A percentile compares a stretch with the other conserved stretches of the same genome.
Evolutionary conservation across 176 grass and related monocot genomes (phyloP).

Genomic region (Carex pumila): DNA sequence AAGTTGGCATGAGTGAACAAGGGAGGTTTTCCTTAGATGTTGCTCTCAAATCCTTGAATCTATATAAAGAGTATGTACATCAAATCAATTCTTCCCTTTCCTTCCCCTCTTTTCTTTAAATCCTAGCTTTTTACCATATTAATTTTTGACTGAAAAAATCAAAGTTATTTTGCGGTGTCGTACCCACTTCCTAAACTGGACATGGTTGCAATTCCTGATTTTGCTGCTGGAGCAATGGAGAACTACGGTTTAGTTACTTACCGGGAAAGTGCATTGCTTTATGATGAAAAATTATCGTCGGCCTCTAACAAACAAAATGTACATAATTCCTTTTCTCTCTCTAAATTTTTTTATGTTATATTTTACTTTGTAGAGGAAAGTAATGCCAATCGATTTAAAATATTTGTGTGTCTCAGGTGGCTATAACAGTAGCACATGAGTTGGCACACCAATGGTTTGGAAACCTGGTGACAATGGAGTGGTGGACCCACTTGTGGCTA

Average conservation of each 20-base stretch:
- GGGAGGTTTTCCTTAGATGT: conserved; percentile 87
- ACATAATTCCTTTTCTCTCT: not conserved
- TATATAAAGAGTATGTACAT: conserved; percentile 63
- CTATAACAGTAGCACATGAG: conserved; percentile 89
- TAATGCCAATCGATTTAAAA: not conserved
- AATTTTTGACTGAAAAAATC: not conserved
- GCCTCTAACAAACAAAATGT: conserved; percentile 43
- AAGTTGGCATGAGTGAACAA: conserved; percentile 58
- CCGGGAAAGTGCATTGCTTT: conserved; percentile 64
- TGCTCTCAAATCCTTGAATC: conserved; percentile 57
- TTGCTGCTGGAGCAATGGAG: conserved; percentile 86
- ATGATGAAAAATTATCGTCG: conserved; percentile 53
- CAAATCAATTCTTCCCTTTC: not conserved
- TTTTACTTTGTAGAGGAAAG: not conserved
- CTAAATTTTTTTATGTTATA: not conserved
- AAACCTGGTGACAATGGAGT: conserved; percentile 99
- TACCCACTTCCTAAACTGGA: conserved; percentile 95
- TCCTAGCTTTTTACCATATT: too few species aligned
- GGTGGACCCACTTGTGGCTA: conserved; percentile 98
- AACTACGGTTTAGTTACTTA: conserved; percentile 89
- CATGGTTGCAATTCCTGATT: conserved; percentile 90
- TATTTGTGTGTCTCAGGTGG: conserved; percentile 39
- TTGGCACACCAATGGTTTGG: conserved; percentile 99
- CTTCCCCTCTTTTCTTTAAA: too few species aligned
- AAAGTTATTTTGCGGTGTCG: conserved; percentile 79